Percentiles rank a stretch among this genome's conserved stretches.
Evolutionary conservation across 75 land plant species (phyloP).

Genomic region (Selaginella tamariscina): DNA sequence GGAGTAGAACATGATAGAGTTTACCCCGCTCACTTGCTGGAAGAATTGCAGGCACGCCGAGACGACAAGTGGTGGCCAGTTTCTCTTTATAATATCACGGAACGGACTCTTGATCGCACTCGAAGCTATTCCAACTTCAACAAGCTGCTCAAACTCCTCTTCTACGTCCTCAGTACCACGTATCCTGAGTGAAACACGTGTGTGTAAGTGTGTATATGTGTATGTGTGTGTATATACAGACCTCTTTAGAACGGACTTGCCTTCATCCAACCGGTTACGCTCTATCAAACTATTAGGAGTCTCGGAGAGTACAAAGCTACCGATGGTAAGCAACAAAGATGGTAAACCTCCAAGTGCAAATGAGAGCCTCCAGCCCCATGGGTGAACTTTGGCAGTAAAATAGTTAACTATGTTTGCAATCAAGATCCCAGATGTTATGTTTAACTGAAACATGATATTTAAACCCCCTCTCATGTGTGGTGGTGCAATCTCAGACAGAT

Average conservation of each 20-base stretch:
- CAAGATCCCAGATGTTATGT: conserved; percentile 20
- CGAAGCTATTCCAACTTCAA: conserved; percentile 10
- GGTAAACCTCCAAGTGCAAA: conserved; percentile 22
- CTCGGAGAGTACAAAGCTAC: conserved; percentile 16
- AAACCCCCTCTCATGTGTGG: conserved; percentile 15
- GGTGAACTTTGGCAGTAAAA: not conserved
- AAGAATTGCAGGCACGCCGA: conserved; percentile 57
- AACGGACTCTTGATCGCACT: conserved; percentile 40
- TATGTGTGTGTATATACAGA: no score
- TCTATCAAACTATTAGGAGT: conserved; percentile 24
- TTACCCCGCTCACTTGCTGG: conserved; percentile 34
- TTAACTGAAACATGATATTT: conserved; percentile 19
- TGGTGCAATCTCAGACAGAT: conserved; percentile 25
- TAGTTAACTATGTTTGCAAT: conserved; percentile 25
- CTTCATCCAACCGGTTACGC: conserved; percentile 13
- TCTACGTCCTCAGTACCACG: conserved; percentile 21
- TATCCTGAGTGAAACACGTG: no score
- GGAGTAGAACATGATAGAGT: conserved; percentile 29
- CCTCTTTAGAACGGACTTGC: conserved; percentile 11
- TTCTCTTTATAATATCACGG: conserved; percentile 41
- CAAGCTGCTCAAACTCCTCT: conserved; percentile 21
- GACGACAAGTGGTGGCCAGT: conserved; percentile 57
- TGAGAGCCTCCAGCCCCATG: conserved; percentile 26
- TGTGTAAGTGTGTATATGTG: no score
- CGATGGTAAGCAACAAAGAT: conserved; percentile 13